Evolutionary conservation across 2,329 filamentous ascomycete species (phyloP), one percentile per base, ranked within the genome.

Genomic region (Sporothrix dimorphospora): DNA sequence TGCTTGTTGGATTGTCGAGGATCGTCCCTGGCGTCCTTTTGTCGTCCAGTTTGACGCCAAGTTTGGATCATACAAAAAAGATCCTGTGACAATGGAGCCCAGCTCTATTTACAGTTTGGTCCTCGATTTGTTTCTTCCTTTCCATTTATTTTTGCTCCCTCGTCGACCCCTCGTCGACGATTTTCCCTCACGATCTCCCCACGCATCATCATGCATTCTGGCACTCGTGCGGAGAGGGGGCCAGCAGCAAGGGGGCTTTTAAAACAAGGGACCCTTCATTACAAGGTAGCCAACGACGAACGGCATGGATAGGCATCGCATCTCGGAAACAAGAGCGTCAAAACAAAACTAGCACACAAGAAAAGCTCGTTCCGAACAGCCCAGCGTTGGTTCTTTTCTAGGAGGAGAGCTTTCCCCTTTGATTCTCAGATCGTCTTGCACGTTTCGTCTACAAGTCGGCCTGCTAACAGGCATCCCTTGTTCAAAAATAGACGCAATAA

Each of bases 351-450:
- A n/a, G n/a, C n/a, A n/a, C n/a, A n/a, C n/a, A 21, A 8, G 2
- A 53, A n/a, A 16, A 19, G 5, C 19, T 47, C 14, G 45, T 5
- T 47, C 53, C 4, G 34, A 61, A 61, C 19, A 40, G 55, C 30
- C 30, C 34, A 9, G 8, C 40, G 3, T n/a, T 38, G 30, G n/a
- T 12, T 53, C 49, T 14, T 9, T 38, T 16, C 30, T 61, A 34
- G 34, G 9, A 61, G 19, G 16, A 45, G 16, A 1, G 5, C 21
- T 8, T 19, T 24, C 30, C 34, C 16, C 45, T 42, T 8, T 45
- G 40, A 42, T 45, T 65, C 21, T 65, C 40, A 14, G 59, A 16
- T 65, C 59, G 38, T 45, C 40, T 45, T 65, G 59, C 30, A 45
- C 59, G 59, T 42, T 65, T 42, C 59, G 21, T 8, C 40, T n/a